These are phyloP conservation scores for Singerocomus inundabilis DNA, from an alignment of 1,284 basidiomycete genomes.

Conservation along the genomic window DNA sequence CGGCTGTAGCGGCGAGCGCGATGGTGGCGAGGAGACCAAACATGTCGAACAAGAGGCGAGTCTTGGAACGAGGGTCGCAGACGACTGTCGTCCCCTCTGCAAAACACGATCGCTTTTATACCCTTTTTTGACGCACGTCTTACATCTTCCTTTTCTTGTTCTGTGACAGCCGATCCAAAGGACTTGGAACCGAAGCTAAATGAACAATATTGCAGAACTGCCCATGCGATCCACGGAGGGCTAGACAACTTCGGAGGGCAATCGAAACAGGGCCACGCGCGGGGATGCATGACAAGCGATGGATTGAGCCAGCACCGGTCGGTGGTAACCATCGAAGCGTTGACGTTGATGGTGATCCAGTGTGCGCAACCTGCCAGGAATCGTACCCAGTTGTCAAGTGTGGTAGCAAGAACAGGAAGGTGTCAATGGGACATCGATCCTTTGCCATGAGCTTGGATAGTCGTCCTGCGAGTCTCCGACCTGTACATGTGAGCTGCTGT, in stretches of 20 bases:
- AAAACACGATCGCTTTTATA: constrained; percentile 20
- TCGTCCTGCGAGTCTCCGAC: not conserved
- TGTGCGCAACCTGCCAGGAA: no score
- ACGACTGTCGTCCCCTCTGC: not conserved
- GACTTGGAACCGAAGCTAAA: not conserved
- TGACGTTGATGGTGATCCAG: no score
- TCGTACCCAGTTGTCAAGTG: not conserved
- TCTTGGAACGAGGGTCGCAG: not conserved
- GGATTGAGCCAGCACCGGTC: not conserved
- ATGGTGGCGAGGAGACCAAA: constrained; percentile 18
- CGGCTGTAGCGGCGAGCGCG: constrained; percentile 10
- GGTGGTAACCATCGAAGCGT: no score
- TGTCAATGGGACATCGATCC: not conserved
- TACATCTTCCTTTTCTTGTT: not conserved
- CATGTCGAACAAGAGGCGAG: constrained; percentile 13
- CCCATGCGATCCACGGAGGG: not conserved
- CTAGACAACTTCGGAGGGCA: not conserved
- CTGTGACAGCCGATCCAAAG: not conserved
- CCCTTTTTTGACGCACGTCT: not conserved
- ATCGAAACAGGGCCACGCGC: not conserved
- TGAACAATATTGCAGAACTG: not conserved
- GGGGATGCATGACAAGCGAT: no score
- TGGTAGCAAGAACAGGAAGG: not conserved
- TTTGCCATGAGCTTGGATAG: not conserved
- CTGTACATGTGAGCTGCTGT: no score